Conservation (phyloP, 2,329 filamentous ascomycete genomes). For the Magnaporthales sp. region DNA sequence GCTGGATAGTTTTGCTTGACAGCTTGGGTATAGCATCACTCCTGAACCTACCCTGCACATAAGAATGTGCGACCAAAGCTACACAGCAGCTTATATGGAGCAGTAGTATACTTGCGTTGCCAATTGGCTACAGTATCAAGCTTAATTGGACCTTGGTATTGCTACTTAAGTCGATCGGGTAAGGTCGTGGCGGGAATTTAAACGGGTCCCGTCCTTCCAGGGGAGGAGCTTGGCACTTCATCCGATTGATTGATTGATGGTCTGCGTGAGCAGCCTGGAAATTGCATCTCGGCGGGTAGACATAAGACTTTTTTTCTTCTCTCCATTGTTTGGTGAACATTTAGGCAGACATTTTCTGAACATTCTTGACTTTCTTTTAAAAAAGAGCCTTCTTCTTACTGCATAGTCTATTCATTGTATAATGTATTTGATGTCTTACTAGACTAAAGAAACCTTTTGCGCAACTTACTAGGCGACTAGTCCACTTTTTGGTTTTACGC, state of each 20-base stretch:
- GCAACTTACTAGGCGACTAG: background rate
- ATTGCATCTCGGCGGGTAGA: background rate
- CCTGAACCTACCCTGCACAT: background rate
- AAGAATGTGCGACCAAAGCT: background rate
- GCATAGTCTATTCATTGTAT: background rate
- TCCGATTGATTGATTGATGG: background rate
- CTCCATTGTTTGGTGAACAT: background rate
- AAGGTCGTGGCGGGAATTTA: background rate
- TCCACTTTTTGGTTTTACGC: background rate
- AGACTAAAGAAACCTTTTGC: background rate
- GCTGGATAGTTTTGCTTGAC: slow-evolving; percentile 6
- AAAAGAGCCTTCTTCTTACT: background rate
- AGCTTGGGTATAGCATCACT: background rate
- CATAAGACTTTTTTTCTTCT: background rate
- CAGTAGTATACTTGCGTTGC: background rate
- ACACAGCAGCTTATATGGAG: too few species aligned
- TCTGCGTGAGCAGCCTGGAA: background rate
- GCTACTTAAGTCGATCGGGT: background rate
- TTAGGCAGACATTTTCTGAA: background rate
- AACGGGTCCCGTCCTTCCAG: background rate
- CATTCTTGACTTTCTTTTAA: background rate
- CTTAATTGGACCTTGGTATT: background rate
- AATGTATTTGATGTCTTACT: background rate
- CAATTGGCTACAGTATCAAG: background rate
- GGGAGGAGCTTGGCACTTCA: background rate